Evolutionary conservation across 2,329 filamentous ascomycete species (phyloP), one percentile per base, ranked within the genome.

Genomic region (Xylariaceae sp.): DNA sequence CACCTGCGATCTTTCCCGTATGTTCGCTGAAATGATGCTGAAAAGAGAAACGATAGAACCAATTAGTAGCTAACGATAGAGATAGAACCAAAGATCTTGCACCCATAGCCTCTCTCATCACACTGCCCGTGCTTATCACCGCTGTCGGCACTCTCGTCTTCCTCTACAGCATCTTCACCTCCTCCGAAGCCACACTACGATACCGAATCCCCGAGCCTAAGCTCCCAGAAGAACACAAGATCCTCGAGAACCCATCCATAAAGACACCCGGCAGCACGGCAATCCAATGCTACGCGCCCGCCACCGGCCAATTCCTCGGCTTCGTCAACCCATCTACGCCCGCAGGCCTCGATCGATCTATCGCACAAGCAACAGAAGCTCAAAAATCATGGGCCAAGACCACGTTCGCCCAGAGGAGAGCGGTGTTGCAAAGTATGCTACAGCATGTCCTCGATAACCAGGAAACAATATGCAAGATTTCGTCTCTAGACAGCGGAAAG

Each of bases 401-500:
- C 1, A 87, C 82, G 1, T 96, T 97, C 66, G 73, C 80, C 9
- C 80, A 96, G 69, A 81, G 94, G 54, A 81, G 87, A 59, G 86
- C 82, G 62, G 90, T 99, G 42, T 78, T 99, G 57, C 84, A 85
- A 54, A 90, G 90, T 6, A 77, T 99, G 65, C 76, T 96, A 61
- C 87, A 86, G 71, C 86, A 92, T 62, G 80, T 99, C 10, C 80
- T 99, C 53, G 88, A 95, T 59, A 88, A 97, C 67, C 91, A 97
- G 69, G 88, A 93, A 59, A 80, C 87, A 22, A 95, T 99, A 62
- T 92, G 90, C 63, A 81, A 83, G 14, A 83, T 90, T 31, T 93
- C 92, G 45, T 95, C 90, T 65, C 79, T 96, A 34, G 94, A 99
- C 72, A 95, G 90, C 40, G 94, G 94, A 58, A 99, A 99, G 79